Conservation (phyloP, 192 early-diverging fungal species). For the Globomyces pollinis-pini region DNA sequence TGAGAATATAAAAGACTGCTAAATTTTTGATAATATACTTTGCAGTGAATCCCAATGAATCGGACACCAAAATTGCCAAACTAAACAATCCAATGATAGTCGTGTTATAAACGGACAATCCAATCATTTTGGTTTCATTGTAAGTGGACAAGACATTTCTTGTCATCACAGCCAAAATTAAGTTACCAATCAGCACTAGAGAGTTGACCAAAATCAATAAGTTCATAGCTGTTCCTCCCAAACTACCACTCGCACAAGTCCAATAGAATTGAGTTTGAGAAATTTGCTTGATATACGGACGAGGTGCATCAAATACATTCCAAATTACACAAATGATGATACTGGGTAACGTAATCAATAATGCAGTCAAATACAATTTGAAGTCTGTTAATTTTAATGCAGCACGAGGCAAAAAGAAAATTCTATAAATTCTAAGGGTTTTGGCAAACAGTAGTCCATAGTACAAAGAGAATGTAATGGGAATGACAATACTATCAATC, state of each 20-base stretch:
- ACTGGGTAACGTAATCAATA: background rate
- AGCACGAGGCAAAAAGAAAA: too few relatives aligned
- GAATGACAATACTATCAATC: background rate
- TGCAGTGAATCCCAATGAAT: background rate
- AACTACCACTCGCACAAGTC: background rate
- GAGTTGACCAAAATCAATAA: too few relatives aligned
- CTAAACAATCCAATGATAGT: background rate
- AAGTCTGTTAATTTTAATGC: background rate
- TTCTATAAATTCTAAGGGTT: background rate
- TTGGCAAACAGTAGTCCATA: background rate
- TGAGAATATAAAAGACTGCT: constrained; percentile 6
- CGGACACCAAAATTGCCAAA: background rate
- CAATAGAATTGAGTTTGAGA: background rate
- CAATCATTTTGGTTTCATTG: constrained; percentile 4
- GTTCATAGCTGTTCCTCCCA: background rate
- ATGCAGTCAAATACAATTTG: background rate
- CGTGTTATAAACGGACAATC: background rate
- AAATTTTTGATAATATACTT: background rate
- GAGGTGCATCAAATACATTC: background rate
- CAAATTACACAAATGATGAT: background rate
- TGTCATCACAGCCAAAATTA: background rate
- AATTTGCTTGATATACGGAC: background rate
- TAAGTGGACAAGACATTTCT: background rate
- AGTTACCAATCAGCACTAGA: background rate
- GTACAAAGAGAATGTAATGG: background rate